These are phyloP conservation scores for Yamadazyma takamatsuzukensis DNA, from an alignment of 805 yeast genomes.

Conservation along the genomic window DNA sequence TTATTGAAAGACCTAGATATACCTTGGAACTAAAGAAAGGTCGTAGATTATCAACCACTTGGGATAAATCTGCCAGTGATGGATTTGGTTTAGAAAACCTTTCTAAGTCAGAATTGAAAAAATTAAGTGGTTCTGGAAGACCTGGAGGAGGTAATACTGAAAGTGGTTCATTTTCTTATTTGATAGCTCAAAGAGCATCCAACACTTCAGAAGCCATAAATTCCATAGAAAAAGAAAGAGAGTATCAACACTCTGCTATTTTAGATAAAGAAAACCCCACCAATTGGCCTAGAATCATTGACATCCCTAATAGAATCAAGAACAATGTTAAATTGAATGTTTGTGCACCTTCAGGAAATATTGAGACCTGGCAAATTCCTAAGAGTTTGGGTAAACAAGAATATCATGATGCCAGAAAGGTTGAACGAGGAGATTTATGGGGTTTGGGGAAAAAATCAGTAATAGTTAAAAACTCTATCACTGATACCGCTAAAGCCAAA, in stretches of 20 bases:
- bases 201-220: constrained; percentile 40
- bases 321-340: constrained; percentile 78
- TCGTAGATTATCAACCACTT: constrained; percentile 60
- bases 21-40: constrained; percentile 86
- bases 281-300: constrained; percentile 71
- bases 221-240: constrained; percentile 37
- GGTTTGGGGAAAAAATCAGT: constrained; percentile 41
- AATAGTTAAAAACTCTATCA: constrained; percentile 25
- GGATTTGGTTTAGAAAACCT: constrained; percentile 50
- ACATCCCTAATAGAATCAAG: constrained; percentile 70
- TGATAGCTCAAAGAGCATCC: constrained; percentile 60
- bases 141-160: constrained; percentile 69
- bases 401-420: constrained; percentile 89
- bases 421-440: constrained; percentile 86
- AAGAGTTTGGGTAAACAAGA: constrained; percentile 68
- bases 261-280: constrained; percentile 17
- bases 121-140: constrained; percentile 72
- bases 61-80: constrained; percentile 57
- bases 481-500: constrained; percentile 28
- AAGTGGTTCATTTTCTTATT: constrained; percentile 66
- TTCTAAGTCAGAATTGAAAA: constrained; percentile 23
- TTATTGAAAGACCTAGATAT: constrained; percentile 73
- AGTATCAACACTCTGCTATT: constrained; percentile 19
- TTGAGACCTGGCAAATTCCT: constrained; percentile 87
- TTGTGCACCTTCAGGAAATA: constrained; percentile 73